Evolutionary conservation across 805 yeast species (phyloP).

Genomic region (Sugiyamaella qingdaonensis): DNA sequence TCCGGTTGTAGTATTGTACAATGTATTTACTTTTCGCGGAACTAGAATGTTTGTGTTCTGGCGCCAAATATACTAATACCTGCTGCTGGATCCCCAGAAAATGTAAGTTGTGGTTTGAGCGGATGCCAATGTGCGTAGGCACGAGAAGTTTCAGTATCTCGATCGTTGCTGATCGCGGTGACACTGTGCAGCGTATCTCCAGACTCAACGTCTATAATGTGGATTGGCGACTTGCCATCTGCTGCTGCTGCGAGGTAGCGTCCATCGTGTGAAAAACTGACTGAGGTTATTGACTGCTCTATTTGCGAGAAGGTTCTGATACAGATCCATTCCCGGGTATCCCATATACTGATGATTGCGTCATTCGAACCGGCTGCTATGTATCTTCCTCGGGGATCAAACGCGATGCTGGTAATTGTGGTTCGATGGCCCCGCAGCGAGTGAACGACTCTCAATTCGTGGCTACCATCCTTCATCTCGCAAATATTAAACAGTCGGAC

Average conservation of each 20-base stretch:
- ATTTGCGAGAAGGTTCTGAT: constrained; percentile 34
- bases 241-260: constrained; percentile 42
- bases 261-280: constrained; percentile 46
- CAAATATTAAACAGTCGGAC: constrained; percentile 27
- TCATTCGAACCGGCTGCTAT: constrained; percentile 55
- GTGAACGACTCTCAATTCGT: constrained; percentile 10
- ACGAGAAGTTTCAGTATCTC: constrained; percentile 15
- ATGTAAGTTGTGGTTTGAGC: constrained; percentile 24
- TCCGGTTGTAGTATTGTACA: background rate
- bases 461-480: constrained; percentile 11
- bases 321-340: constrained; percentile 38
- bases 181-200: constrained; percentile 23
- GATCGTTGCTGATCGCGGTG: constrained; percentile 17
- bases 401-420: constrained; percentile 42
- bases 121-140: constrained; percentile 36
- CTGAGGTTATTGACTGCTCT: constrained; percentile 39
- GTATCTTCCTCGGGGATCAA: constrained; percentile 51
- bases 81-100: constrained; percentile 26
- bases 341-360: constrained; percentile 53
- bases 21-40: background rate
- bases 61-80: constrained; percentile 18
- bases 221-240: constrained; percentile 38
- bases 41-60: background rate
- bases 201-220: constrained; percentile 36
- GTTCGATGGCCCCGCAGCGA: constrained; percentile 47